Evolutionary conservation across 176 grass and related monocot genomes (phyloP).

Genomic region (Rhynchospora tenuis): DNA sequence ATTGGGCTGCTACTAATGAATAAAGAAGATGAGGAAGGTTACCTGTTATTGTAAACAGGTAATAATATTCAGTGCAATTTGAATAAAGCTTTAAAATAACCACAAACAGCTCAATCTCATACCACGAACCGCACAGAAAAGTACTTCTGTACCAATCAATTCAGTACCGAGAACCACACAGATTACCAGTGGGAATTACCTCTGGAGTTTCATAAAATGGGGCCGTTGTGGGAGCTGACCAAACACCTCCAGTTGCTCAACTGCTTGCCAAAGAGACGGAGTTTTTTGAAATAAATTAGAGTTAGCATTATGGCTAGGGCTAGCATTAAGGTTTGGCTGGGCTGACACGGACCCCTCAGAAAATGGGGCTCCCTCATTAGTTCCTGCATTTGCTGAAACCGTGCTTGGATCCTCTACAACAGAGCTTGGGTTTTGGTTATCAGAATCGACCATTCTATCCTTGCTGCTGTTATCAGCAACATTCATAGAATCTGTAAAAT

Average conservation of each 20-base stretch:
- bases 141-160: neutral
- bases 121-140: neutral
- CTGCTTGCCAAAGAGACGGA: neutral
- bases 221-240: neutral
- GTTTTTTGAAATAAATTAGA: neutral
- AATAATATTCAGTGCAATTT: neutral
- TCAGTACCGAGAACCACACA: neutral
- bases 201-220: conserved; percentile 11
- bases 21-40: neutral
- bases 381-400: neutral
- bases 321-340: neutral
- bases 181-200: neutral
- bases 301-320: neutral
- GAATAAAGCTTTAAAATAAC: neutral
- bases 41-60: neutral
- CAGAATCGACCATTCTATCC: neutral
- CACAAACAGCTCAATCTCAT: neutral
- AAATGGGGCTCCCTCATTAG: neutral
- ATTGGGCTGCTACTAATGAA: neutral
- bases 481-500: neutral
- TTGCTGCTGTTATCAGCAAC: neutral
- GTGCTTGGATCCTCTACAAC: neutral
- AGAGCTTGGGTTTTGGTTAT: neutral
- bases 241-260: conserved; percentile 4
- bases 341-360: neutral